Conservation (phyloP, 2,329 filamentous ascomycete species). For the Hypoxylon sp. region DNA sequence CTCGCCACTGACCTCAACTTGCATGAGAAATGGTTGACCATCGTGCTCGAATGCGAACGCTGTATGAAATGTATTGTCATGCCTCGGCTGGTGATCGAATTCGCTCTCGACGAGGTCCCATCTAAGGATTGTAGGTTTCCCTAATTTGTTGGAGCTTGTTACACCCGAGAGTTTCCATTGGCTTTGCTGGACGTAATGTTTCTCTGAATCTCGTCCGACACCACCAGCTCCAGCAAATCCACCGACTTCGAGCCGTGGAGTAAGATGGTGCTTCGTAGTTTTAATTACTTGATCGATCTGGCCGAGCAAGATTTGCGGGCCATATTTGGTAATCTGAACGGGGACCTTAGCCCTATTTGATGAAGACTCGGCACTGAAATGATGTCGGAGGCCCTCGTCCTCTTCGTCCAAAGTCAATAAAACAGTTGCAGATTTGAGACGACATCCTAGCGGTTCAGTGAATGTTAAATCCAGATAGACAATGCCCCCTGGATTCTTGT, state of each 20-base stretch:
- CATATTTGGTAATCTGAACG: conserved; percentile 49
- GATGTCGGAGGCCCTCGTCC: conserved; percentile 41
- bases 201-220: conserved; percentile 44
- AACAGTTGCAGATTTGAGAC: conserved; percentile 47
- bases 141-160: conserved; percentile 40
- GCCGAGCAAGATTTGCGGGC: conserved; percentile 48
- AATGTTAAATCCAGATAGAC: conserved; percentile 52
- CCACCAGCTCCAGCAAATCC: conserved; percentile 45
- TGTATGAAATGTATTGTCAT: conserved; percentile 51
- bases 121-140: conserved; percentile 40
- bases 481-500: conserved; percentile 48
- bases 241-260: conserved; percentile 43
- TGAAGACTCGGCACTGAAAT: conserved; percentile 3
- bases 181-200: conserved; percentile 35
- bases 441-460: conserved; percentile 46
- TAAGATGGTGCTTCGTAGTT: conserved; percentile 27
- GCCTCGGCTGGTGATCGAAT: conserved; percentile 47
- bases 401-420: conserved; percentile 50
- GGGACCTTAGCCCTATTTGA: conserved; percentile 26
- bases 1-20: conserved; percentile 52
- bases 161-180: conserved; percentile 51
- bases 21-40: conserved; percentile 52
- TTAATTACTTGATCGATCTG: conserved; percentile 31
- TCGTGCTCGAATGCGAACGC: conserved; percentile 54
- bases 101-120: conserved; percentile 54